Evolutionary conservation across 176 grass and related monocot genomes (phyloP).

Genomic region (Poa annua): DNA sequence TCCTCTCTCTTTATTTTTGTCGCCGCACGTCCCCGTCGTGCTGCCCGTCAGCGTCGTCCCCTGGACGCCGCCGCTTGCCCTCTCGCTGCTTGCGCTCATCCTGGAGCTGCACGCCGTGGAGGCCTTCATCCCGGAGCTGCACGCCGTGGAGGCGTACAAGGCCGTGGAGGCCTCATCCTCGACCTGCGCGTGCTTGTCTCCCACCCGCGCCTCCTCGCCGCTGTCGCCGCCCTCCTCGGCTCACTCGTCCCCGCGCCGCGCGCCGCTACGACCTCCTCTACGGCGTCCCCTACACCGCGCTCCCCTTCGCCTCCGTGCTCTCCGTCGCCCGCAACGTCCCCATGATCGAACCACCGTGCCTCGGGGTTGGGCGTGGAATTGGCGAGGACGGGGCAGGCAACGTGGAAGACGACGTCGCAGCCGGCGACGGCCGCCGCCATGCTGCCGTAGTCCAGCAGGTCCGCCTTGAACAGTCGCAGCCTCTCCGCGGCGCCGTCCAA

Average conservation of each 20-base stretch:
- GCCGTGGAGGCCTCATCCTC: slow-evolving; percentile 84
- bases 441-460: slow-evolving; percentile 69
- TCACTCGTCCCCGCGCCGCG: slow-evolving; percentile 43
- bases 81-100: too few species aligned
- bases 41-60: too few species aligned
- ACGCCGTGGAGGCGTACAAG: slow-evolving; percentile 81
- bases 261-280: slow-evolving; percentile 74
- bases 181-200: slow-evolving; percentile 89
- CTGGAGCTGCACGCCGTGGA: too few species aligned
- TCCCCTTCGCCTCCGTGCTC: slow-evolving; percentile 81
- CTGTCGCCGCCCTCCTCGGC: slow-evolving; percentile 65
- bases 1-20: too few species aligned
- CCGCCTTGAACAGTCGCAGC: slow-evolving; percentile 74
- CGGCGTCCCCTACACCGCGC: slow-evolving; percentile 92
- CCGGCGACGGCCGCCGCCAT: slow-evolving; percentile 64
- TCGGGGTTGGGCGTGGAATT: slow-evolving; percentile 56
- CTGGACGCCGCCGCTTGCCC: too few species aligned
- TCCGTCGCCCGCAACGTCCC: slow-evolving; percentile 57
- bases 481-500: slow-evolving; percentile 58
- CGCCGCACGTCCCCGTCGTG: too few species aligned
- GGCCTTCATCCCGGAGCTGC: slow-evolving; percentile 71
- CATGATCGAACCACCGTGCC: slow-evolving; percentile 74
- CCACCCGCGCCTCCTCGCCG: slow-evolving; percentile 67
- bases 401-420: slow-evolving; percentile 88
- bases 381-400: slow-evolving; percentile 65